Evolutionary conservation across 148 eudicot genomes (phyloP).

Genomic region (Dysphania ambrosioides): DNA sequence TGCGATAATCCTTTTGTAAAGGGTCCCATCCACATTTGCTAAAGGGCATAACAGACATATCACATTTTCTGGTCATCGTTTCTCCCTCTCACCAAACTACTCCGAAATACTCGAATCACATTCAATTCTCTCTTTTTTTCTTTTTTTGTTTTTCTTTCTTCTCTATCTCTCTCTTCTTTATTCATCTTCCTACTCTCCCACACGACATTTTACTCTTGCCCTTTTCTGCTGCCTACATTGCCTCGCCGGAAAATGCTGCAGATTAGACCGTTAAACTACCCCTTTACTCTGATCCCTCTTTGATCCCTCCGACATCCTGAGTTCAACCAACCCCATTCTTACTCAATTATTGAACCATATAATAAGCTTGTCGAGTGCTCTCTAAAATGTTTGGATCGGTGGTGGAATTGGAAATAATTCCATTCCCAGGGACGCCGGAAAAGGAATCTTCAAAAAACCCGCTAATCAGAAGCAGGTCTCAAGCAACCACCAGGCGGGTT

Average conservation of each 20-base stretch:
- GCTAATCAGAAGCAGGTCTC: slow-evolving; percentile 41
- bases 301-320: background rate
- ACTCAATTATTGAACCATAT: background rate
- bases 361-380: too few relatives aligned
- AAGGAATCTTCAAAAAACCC: slow-evolving; percentile 18
- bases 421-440: slow-evolving; percentile 7
- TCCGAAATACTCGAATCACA: background rate
- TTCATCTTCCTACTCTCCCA: background rate
- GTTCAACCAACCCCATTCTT: background rate
- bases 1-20: background rate
- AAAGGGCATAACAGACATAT: background rate
- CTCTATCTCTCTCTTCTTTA: background rate
- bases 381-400: slow-evolving; percentile 21
- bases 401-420: slow-evolving; percentile 13
- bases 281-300: background rate
- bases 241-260: slow-evolving; percentile 27
- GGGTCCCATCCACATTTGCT: background rate
- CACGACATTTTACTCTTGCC: background rate
- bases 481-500: slow-evolving; percentile 43
- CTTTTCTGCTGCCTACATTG: background rate
- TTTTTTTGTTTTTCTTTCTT: background rate
- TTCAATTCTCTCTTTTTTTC: background rate
- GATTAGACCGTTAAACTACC: slow-evolving; percentile 4
- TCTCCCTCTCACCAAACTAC: slow-evolving; percentile 16
- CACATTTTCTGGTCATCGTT: background rate